Evolutionary conservation across 2,329 filamentous ascomycete genomes (phyloP), one percentile per base, ranked within the genome.

Genomic region (Mycogone perniciosa): DNA sequence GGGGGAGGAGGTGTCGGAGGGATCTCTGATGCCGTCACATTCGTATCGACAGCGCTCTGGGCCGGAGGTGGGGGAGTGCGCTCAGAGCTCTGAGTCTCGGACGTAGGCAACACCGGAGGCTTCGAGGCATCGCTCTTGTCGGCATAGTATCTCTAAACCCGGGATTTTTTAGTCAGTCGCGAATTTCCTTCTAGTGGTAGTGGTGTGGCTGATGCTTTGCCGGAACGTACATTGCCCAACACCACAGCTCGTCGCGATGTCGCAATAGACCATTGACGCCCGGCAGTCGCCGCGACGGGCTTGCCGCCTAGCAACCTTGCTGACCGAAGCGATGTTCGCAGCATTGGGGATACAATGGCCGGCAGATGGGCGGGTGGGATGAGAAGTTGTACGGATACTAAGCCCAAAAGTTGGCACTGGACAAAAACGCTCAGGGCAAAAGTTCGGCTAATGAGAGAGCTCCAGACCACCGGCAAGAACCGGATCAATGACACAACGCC

Each of bases 321-420:
- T 68, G 81, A 82, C 74, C 76, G 80, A 74, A 85, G 72, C 70
- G 81, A 84, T 69, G 79, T 80, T 75, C 81, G 82, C 79, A 85
- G 77, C 82, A 85, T 85, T 75, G 75, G 74, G 72, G 71, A 74
- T 73, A 75, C 66, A 67, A 69, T 70, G 68, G 68, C 71, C 67
- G 65, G 64, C 65, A 60, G 54, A 64, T 62, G 67, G 31, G 60
- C 61, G 57, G 57, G 59, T 63, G 58, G 59, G 54, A 57, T 60
- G 62, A 59, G 62, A 62, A 58, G 59, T 60, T 56, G 47, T 48
- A 44, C 31, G 39, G 11, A 20, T 29, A 44, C 35, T 43, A 11
- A 46, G 41, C 35, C 51, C 45, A 50, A 53, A 53, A 47, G 47
- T 64, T 63, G 55, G 50, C 60, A 57, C 60, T 60, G 58, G 58